These are phyloP conservation scores for Coemansia sp. DNA, from an alignment of 192 early-diverging fungal genomes.

Conservation along the genomic window DNA sequence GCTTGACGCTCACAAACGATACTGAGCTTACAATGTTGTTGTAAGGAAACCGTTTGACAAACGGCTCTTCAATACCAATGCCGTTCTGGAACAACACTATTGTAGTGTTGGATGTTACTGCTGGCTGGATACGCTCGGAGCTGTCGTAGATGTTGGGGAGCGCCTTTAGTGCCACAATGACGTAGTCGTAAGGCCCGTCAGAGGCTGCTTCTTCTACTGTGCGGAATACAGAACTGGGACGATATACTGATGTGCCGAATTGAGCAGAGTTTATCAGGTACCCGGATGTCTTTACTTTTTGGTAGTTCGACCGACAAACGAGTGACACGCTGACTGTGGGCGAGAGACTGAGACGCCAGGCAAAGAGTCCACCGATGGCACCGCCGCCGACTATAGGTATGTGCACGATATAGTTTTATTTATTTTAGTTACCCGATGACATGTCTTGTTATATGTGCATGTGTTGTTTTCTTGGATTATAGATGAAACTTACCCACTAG, in stretches of 20 bases:
- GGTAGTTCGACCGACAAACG: conserved; percentile 52
- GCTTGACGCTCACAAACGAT: conserved; percentile 43
- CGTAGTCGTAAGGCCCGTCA: conserved; percentile 39
- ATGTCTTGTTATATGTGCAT: no score
- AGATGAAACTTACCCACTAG: conserved; percentile 33
- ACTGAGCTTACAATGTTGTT: background rate
- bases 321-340: conserved; percentile 31
- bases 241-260: conserved; percentile 31
- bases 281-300: conserved; percentile 16
- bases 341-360: conserved; percentile 42
- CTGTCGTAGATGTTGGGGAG: conserved; percentile 52
- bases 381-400: conserved; percentile 45
- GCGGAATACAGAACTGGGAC: conserved; percentile 24
- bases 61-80: conserved; percentile 44
- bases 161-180: conserved; percentile 50
- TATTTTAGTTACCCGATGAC: no score
- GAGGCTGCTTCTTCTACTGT: conserved; percentile 34
- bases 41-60: conserved; percentile 22
- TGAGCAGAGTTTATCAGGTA: conserved; percentile 37
- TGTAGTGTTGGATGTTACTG: conserved; percentile 25
- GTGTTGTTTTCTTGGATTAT: no score
- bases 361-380: conserved; percentile 46
- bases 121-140: conserved; percentile 23
- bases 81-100: conserved; percentile 47
- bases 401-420: background rate